Evolutionary conservation across 345 rosid species (phyloP), one percentile per base, ranked within the genome.

Genomic region (Geranium brycei): DNA sequence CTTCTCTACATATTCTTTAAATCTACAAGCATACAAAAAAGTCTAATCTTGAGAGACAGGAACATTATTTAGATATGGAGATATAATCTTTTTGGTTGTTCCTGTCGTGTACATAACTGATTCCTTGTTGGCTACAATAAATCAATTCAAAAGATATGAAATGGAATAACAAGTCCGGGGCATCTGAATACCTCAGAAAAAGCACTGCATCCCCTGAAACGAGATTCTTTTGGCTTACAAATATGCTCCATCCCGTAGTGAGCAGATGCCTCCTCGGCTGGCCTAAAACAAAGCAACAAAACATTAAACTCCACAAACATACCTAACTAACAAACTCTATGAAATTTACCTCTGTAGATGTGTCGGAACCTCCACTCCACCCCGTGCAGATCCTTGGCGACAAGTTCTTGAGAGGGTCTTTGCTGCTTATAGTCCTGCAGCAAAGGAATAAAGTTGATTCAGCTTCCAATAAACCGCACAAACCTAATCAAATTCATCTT

Each of bases 181-280:
- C 53, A 47, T 47, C 53, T 2, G 3, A 47, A 47, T 47, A 91
- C 98, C 98, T 86, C 64, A 91, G 75, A 64, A 88, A 91, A 47
- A 92, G 88, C 63, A 92, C 95, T 2, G 98, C 91, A 74, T 92
- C 98, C 41, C 98, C 98, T 28, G 89, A 85, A 71, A 83, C 91
- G 38, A 92, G 96, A 76, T 81, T 84, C 81, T 89, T 92, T 76
- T 87, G 95, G 76, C 87, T 84, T 69, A 89, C 98, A 61, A 92
- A 92, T 65, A 87, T 71, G 72, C 96, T 92, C 98, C 98, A 92
- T 60, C 96, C 98, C 3, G 96, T 89, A 3, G 96, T 89, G 63
- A 92, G 98, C 63, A 92, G 83, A 84, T 92, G 98, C 75, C 98
- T 78, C 80, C 95, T 89, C 64, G 98, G 98, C 75, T 92, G 98